phyloP scores from a whole-genome alignment of 2,329 filamentous ascomycete genomes.

The Phialemoniopsis sp. region DNA sequence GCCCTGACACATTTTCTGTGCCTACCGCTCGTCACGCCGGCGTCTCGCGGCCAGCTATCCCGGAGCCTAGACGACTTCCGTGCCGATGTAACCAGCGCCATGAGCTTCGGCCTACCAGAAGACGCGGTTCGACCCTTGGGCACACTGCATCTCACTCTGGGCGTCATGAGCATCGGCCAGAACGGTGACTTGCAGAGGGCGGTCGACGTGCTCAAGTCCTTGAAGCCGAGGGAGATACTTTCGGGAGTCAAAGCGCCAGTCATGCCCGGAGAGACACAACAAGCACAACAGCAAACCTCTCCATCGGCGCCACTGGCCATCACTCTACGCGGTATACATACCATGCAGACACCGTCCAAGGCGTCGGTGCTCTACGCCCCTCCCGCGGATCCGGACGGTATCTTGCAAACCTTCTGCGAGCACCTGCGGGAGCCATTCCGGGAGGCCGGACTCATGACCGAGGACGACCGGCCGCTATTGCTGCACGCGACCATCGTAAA shows the following conservation, averaged over 20 bases:
- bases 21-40: slow-evolving; percentile 61
- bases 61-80: slow-evolving; percentile 57
- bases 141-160: slow-evolving; percentile 81
- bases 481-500: slow-evolving; percentile 86
- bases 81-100: slow-evolving; percentile 44
- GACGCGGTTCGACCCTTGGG: slow-evolving; percentile 72
- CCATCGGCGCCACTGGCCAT: slow-evolving; percentile 26
- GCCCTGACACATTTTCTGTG: slow-evolving; percentile 68
- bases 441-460: slow-evolving; percentile 49
- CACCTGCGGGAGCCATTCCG: slow-evolving; percentile 50
- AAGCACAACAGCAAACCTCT: neutral
- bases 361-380: slow-evolving; percentile 63
- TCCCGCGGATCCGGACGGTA: slow-evolving; percentile 45
- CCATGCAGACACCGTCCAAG: slow-evolving; percentile 55
- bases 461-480: slow-evolving; percentile 60
- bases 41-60: slow-evolving; percentile 62
- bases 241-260: slow-evolving; percentile 13
- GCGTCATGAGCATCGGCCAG: slow-evolving; percentile 71
- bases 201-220: slow-evolving; percentile 28
- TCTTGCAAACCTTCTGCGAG: slow-evolving; percentile 54
- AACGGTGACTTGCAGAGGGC: slow-evolving; percentile 32
- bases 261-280: slow-evolving; percentile 2
- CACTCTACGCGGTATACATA: slow-evolving; percentile 49
- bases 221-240: slow-evolving; percentile 35
- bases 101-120: slow-evolving; percentile 49